These are phyloP conservation scores for Russula abietina DNA, from an alignment of 768 basidiomycete genomes.

Conservation along the genomic window DNA sequence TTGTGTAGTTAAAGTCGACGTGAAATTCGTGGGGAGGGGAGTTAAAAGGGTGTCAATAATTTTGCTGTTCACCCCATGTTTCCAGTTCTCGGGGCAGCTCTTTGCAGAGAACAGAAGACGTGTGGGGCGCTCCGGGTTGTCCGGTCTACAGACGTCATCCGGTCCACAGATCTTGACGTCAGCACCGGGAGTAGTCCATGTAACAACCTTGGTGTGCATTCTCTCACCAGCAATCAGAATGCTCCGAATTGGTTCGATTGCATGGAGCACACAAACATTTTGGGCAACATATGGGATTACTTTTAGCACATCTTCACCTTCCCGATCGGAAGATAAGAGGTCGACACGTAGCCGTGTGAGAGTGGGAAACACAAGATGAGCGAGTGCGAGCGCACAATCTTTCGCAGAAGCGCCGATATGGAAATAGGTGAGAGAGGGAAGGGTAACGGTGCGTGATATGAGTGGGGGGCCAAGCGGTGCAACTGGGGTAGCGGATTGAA, in stretches of 20 bases:
- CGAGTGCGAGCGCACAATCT: conserved; percentile 3
- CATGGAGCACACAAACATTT: conserved; percentile 3
- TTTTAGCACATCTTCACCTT: neutral
- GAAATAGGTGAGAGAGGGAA: neutral
- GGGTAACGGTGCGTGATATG: neutral
- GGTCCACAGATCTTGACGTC: neutral
- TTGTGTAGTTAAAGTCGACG: neutral
- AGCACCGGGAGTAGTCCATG: neutral
- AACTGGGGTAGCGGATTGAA: neutral
- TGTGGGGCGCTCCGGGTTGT: no score
- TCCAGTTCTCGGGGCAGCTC: neutral
- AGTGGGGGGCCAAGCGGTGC: neutral
- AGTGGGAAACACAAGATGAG: conserved; percentile 6
- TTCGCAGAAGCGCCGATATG: neutral
- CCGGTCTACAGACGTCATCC: no score
- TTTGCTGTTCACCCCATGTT: neutral
- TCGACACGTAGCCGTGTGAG: neutral
- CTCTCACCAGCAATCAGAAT: neutral
- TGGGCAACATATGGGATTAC: neutral
- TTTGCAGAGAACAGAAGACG: neutral
- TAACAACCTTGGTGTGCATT: neutral
- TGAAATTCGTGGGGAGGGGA: neutral
- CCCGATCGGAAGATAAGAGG: neutral
- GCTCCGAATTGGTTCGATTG: conserved; percentile 7
- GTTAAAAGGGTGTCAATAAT: neutral